Percentiles rank a stretch among this genome's conserved stretches.
These are phyloP conservation scores for Pseudogymnoascus sp. DNA, from an alignment of 2,329 filamentous ascomycete species.

Conservation along the genomic window DNA sequence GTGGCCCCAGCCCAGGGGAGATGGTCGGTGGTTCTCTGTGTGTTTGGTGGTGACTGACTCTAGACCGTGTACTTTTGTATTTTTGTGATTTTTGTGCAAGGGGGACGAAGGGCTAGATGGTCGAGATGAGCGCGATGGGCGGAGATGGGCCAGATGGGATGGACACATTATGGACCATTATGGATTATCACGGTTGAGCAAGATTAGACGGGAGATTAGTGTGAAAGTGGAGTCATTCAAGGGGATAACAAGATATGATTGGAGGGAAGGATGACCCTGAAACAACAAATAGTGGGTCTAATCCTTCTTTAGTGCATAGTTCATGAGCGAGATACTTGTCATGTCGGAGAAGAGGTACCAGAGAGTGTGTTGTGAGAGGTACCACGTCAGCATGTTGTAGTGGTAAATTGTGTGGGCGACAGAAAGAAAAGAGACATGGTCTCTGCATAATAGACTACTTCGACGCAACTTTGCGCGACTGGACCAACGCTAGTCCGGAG, in stretches of 20 bases:
- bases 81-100: not conserved
- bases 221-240: not conserved
- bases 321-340: no score
- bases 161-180: no score
- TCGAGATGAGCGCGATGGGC: not conserved
- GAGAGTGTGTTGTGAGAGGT: no score
- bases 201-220: slow-evolving; percentile 4
- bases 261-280: no score
- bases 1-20: no score
- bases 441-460: no score
- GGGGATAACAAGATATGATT: no score
- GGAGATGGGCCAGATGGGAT: not conserved
- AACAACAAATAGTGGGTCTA: no score
- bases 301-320: no score
- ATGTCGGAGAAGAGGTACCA: no score
- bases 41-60: not conserved
- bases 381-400: no score
- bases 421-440: not conserved
- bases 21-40: no score
- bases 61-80: not conserved
- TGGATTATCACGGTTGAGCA: not conserved
- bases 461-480: not conserved
- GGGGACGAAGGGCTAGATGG: not conserved
- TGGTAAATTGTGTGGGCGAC: not conserved
- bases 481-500: not conserved